Conservation (phyloP, 2,329 filamentous ascomycete genomes). For the Lasiodiplodia sp. region DNA sequence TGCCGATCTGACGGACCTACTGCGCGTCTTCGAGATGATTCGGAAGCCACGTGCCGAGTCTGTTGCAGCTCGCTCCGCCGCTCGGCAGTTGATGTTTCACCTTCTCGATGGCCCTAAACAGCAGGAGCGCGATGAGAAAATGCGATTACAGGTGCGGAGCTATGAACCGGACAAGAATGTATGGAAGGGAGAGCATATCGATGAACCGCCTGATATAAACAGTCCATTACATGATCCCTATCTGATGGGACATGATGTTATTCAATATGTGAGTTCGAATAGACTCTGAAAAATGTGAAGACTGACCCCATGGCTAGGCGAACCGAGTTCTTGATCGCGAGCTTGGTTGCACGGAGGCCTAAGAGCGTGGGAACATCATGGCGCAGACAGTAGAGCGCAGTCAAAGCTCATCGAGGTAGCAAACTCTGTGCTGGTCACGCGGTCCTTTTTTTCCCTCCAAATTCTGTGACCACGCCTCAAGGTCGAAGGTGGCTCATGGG, state of each 20-base stretch:
- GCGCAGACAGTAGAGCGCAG: no score
- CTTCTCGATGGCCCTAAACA: not conserved
- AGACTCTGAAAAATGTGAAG: not conserved
- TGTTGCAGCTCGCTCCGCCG: not conserved
- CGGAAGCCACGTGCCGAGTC: not conserved
- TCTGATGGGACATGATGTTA: not conserved
- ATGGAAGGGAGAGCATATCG: constrained; percentile 1
- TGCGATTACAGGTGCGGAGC: not conserved
- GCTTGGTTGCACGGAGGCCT: not conserved
- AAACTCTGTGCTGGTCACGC: no score
- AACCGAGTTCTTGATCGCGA: not conserved
- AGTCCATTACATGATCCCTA: not conserved
- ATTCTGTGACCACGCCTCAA: no score
- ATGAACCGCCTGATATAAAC: not conserved
- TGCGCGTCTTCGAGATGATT: not conserved
- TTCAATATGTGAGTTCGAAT: not conserved
- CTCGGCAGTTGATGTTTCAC: not conserved
- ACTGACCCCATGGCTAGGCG: not conserved
- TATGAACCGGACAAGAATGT: not conserved
- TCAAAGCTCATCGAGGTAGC: no score
- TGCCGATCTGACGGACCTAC: not conserved
- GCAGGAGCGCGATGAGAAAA: not conserved
- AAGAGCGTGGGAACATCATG: no score
- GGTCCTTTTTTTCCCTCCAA: no score
- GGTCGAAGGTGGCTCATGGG: no score